These are phyloP conservation scores for Euphorbia neoarborescens DNA, from an alignment of 441 rosid genomes.

Conservation along the genomic window DNA sequence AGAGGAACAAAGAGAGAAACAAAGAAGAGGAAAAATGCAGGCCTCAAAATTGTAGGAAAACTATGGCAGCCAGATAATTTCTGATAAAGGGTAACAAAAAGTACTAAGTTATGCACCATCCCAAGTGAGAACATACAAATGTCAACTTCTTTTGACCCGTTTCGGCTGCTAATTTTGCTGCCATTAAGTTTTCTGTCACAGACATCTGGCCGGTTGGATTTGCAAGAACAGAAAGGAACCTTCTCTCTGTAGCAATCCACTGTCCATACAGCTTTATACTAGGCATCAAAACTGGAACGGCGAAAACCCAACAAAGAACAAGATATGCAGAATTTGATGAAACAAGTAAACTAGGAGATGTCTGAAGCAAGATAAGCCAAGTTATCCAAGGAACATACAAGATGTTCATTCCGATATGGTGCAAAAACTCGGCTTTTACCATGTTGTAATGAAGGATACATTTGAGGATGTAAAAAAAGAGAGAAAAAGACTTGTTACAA, in stretches of 20 bases:
- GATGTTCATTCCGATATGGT: slow-evolving; percentile 42
- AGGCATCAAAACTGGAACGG: slow-evolving; percentile 35
- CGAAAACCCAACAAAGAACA: slow-evolving; percentile 39
- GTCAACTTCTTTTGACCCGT: slow-evolving; percentile 45
- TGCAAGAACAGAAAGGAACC: slow-evolving; percentile 38
- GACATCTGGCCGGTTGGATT: slow-evolving; percentile 56
- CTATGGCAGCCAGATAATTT: slow-evolving; percentile 29
- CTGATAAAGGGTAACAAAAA: slow-evolving; percentile 46
- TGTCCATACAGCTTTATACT: slow-evolving; percentile 58
- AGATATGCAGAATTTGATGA: slow-evolving; percentile 18
- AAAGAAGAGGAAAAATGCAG: slow-evolving; percentile 49
- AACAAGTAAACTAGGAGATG: slow-evolving; percentile 21
- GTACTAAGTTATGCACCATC: slow-evolving; percentile 46
- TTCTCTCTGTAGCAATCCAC: slow-evolving; percentile 57
- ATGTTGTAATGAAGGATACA: slow-evolving; percentile 35
- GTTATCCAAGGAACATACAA: slow-evolving; percentile 46
- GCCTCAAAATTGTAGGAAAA: slow-evolving; percentile 42
- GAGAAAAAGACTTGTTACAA: slow-evolving; percentile 36
- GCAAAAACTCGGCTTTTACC: slow-evolving; percentile 56
- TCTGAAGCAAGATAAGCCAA: slow-evolving; percentile 40
- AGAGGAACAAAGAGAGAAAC: slow-evolving; percentile 61
- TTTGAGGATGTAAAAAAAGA: slow-evolving; percentile 34
- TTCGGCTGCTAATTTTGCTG: slow-evolving; percentile 36
- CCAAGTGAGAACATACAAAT: slow-evolving; percentile 49
- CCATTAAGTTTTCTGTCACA: slow-evolving; percentile 46